These are phyloP conservation scores for Scheffersomyces cryptocercus DNA, from an alignment of 1,139 yeast species.

Conservation along the genomic window DNA sequence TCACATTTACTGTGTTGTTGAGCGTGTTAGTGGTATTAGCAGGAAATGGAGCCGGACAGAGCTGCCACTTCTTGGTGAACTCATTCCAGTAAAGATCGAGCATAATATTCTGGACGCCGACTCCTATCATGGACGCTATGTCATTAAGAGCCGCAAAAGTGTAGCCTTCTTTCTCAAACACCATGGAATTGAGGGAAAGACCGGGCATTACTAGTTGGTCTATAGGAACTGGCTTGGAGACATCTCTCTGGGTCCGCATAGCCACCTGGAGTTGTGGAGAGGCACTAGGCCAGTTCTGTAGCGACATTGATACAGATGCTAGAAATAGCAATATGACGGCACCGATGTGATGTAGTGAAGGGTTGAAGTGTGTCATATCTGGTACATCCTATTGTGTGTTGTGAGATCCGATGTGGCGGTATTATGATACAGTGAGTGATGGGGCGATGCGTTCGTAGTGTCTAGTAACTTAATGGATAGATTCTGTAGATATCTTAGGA, in stretches of 20 bases:
- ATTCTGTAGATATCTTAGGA: no score
- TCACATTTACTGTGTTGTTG: constrained; percentile 13
- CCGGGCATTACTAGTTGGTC: constrained; percentile 63
- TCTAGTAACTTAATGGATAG: no score
- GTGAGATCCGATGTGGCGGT: no score
- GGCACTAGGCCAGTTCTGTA: no score
- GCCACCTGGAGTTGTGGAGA: constrained; percentile 28
- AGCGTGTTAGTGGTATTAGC: constrained; percentile 24
- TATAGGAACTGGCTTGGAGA: constrained; percentile 54
- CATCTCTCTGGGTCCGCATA: constrained; percentile 68
- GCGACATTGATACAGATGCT: no score
- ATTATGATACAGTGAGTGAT: no score
- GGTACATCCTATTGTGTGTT: no score
- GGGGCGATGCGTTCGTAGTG: no score
- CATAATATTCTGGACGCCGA: constrained; percentile 54
- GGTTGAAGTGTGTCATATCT: no score
- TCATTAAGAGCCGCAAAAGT: constrained; percentile 37
- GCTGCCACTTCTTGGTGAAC: constrained; percentile 53
- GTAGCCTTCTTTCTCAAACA: constrained; percentile 58
- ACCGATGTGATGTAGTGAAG: no score
- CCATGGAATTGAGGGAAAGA: constrained; percentile 47
- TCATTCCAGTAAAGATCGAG: constrained; percentile 72
- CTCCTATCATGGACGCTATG: constrained; percentile 40
- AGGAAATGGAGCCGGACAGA: constrained; percentile 62
- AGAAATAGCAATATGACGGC: no score